A percentile compares a stretch with the other conserved stretches of the same genome.
Conservation (phyloP, 768 basidiomycete genomes). For the Rickenella mellea region DNA sequence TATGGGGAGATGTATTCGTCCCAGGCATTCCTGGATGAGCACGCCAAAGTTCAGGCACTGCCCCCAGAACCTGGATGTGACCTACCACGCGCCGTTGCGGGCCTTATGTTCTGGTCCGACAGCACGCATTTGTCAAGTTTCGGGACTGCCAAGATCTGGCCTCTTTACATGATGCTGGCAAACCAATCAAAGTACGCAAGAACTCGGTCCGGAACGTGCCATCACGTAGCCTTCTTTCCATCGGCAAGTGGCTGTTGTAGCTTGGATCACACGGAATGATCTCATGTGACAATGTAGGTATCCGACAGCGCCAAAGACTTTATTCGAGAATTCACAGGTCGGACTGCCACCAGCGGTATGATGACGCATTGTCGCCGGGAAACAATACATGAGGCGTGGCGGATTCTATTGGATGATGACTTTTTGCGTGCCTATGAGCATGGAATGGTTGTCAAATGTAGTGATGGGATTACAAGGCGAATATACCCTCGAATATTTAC, state of each 20-base stretch:
- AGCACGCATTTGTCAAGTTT: conserved; percentile 15
- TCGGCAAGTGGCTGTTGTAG: background rate
- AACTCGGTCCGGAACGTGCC: conserved; percentile 6
- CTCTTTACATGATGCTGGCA: conserved; percentile 5
- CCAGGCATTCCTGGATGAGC: conserved; percentile 12
- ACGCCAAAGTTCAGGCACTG: conserved; percentile 11
- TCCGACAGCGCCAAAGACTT: conserved; percentile 9
- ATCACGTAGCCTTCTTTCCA: conserved; percentile 15
- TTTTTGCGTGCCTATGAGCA: conserved; percentile 15
- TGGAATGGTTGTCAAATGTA: conserved; percentile 12
- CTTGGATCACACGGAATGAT: background rate
- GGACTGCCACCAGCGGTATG: background rate
- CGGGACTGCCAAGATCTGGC: conserved; percentile 8
- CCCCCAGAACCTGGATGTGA: conserved; percentile 5
- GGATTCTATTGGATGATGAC: conserved; percentile 8
- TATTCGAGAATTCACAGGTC: background rate
- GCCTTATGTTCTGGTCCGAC: conserved; percentile 17
- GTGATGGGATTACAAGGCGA: conserved; percentile 12
- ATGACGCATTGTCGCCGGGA: conserved; percentile 14
- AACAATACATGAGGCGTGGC: conserved; percentile 14
- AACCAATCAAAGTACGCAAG: conserved; percentile 7
- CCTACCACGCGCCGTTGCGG: conserved; percentile 9
- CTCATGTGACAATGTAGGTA: conserved; percentile 5
- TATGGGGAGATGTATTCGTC: conserved; percentile 19
- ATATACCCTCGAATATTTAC: conserved; percentile 15